Percentiles rank a stretch among this genome's conserved stretches.
Conservation (phyloP, 164 flowering plant species). For the Pachysandra terminalis region DNA sequence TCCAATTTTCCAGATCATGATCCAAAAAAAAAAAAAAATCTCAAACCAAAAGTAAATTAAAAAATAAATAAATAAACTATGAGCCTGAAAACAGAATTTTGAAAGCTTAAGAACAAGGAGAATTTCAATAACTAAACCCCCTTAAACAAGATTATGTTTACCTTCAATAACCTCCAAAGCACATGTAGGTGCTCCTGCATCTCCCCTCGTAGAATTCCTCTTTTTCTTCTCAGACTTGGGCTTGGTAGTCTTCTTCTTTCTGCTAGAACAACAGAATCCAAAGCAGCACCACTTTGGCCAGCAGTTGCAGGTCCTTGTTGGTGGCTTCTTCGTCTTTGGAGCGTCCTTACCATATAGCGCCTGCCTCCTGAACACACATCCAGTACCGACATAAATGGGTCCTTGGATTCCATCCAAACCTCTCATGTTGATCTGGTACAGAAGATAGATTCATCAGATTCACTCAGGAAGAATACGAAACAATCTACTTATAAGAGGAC, state of each 20-base stretch:
- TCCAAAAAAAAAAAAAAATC: too few species aligned
- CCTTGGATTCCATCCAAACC: constrained; percentile 86
- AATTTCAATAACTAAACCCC: neutral
- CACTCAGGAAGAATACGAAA: neutral
- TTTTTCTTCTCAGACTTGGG: constrained; percentile 43
- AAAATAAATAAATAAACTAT: too few species aligned
- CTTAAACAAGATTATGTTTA: too few species aligned
- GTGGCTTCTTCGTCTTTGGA: constrained; percentile 49
- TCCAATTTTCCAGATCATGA: neutral
- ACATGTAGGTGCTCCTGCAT: constrained; percentile 26
- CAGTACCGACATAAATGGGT: constrained; percentile 80
- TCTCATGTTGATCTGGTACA: constrained; percentile 66
- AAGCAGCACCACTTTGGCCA: constrained; percentile 65
- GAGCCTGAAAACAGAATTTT: too few species aligned
- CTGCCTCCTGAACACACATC: constrained; percentile 69
- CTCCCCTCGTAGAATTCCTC: constrained; percentile 28
- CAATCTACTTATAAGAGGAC: neutral
- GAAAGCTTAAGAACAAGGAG: neutral
- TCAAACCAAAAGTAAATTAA: too few species aligned
- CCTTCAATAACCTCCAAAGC: constrained; percentile 45
- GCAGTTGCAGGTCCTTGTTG: constrained; percentile 57
- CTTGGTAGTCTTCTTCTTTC: constrained; percentile 42
- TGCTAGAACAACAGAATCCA: constrained; percentile 35
- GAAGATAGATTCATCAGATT: neutral
- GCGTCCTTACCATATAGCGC: constrained; percentile 70